Conservation (phyloP, 2,329 filamentous ascomycete genomes). For the Endoconidiophora laricicola region DNA sequence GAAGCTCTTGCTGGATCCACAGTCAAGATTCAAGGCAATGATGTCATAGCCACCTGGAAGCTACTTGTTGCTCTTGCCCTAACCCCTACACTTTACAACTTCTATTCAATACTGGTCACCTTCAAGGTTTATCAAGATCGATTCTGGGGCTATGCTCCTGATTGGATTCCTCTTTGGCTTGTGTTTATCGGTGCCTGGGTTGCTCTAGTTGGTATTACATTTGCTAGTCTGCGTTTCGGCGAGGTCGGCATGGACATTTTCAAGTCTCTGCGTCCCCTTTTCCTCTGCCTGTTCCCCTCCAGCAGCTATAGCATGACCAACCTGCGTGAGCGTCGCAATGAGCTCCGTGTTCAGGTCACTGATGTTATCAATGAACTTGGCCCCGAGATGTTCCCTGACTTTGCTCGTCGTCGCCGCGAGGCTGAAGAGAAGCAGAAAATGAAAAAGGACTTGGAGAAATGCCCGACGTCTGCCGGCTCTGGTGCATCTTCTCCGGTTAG, state of each 20-base stretch:
- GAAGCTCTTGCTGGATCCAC: slow-evolving; percentile 72
- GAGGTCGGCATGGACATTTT: slow-evolving; percentile 98
- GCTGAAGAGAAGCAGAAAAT: slow-evolving; percentile 24
- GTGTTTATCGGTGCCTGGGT: slow-evolving; percentile 60
- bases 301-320: slow-evolving; percentile 72
- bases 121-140: slow-evolving; percentile 68
- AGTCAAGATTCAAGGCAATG: slow-evolving; percentile 74
- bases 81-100: slow-evolving; percentile 64
- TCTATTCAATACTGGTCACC: slow-evolving; percentile 60
- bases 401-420: slow-evolving; percentile 59
- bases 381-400: slow-evolving; percentile 94
- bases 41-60: slow-evolving; percentile 92
- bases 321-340: slow-evolving; percentile 53
- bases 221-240: slow-evolving; percentile 82
- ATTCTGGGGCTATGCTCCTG: slow-evolving; percentile 64
- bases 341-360: slow-evolving; percentile 68
- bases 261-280: slow-evolving; percentile 78
- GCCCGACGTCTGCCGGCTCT: slow-evolving; percentile 15
- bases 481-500: slow-evolving; percentile 12
- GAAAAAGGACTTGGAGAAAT: slow-evolving; percentile 20
- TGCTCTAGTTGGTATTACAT: slow-evolving; percentile 76
- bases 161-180: slow-evolving; percentile 63
- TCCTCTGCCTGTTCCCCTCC: slow-evolving; percentile 69
- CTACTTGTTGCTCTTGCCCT: slow-evolving; percentile 73
- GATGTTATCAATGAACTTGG: slow-evolving; percentile 88